phyloP scores from a whole-genome alignment of 371 early-diverging fungal species.

The Mucor plumbeus region DNA sequence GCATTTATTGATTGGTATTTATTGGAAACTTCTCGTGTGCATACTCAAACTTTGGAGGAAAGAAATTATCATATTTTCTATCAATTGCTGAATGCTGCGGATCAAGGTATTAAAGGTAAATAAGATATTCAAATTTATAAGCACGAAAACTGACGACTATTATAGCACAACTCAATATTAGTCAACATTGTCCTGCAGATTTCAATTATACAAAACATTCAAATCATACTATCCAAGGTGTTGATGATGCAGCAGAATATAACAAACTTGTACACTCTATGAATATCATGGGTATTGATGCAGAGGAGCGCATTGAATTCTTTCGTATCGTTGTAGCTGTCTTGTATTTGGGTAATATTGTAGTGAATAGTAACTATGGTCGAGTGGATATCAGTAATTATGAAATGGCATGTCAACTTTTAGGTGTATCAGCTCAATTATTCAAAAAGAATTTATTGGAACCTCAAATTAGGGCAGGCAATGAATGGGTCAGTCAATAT shows the following conservation, averaged over 20 bases:
- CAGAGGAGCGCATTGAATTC: conserved; percentile 81
- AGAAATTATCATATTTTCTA: conserved; percentile 99
- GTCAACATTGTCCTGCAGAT: conserved; percentile 56
- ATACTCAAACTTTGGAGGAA: conserved; percentile 90
- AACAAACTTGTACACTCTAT: conserved; percentile 71
- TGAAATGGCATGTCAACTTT: conserved; percentile 92
- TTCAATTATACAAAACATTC: conserved; percentile 75
- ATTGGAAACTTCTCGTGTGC: conserved; percentile 98
- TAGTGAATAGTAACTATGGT: conserved; percentile 75
- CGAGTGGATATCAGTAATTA: conserved; percentile 88
- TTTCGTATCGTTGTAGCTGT: conserved; percentile 93
- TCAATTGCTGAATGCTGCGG: conserved; percentile 90
- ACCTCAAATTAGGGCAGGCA: conserved; percentile 95
- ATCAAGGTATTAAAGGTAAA: conserved; percentile 63
- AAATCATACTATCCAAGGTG: conserved; percentile 88
- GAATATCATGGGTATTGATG: conserved; percentile 82
- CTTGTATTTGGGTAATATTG: conserved; percentile 96
- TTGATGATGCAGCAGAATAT: conserved; percentile 93
- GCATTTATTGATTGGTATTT: conserved; percentile 98
- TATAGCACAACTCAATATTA: conserved; percentile 8
- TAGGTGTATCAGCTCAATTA: conserved; percentile 91
- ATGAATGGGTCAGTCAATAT: conserved; percentile 95
- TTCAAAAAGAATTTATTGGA: conserved; percentile 89
- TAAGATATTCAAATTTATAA: no score
- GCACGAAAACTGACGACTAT: conserved; percentile 29